These are phyloP conservation scores for Medicago lupulina DNA, from an alignment of 306 rosid species.

Conservation along the genomic window DNA sequence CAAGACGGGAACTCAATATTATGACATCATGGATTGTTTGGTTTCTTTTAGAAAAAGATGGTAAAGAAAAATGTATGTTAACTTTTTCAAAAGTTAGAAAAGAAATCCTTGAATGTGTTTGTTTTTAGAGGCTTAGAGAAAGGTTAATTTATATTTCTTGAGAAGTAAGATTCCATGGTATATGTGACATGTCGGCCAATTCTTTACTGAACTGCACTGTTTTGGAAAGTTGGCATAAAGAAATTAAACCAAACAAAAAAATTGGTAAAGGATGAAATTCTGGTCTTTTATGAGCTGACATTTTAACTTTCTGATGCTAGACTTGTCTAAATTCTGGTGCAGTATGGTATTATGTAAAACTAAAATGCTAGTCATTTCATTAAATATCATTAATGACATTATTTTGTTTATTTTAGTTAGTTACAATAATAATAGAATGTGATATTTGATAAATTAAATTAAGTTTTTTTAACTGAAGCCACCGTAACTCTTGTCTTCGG, in stretches of 20 bases:
- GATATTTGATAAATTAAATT: too few relatives aligned
- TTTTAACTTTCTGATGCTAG: too few relatives aligned
- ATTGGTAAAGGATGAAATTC: not conserved
- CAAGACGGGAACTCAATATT: too few relatives aligned
- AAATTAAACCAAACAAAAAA: slow-evolving; percentile 22
- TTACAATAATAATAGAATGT: too few relatives aligned
- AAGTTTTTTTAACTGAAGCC: too few relatives aligned
- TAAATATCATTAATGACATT: too few relatives aligned
- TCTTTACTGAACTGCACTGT: not conserved
- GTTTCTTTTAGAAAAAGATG: slow-evolving; percentile 39
- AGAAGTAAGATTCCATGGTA: not conserved
- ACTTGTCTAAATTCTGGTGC: too few relatives aligned
- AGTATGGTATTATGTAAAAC: too few relatives aligned
- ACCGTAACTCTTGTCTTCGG: too few relatives aligned
- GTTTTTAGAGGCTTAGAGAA: slow-evolving; percentile 15
- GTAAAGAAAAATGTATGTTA: not conserved
- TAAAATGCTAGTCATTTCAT: too few relatives aligned
- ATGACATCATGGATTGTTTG: slow-evolving; percentile 35
- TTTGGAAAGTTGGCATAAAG: not conserved
- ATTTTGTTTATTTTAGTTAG: too few relatives aligned
- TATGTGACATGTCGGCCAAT: not conserved
- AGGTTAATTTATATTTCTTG: not conserved
- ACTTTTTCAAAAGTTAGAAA: too few relatives aligned
- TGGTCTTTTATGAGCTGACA: slow-evolving; percentile 55
- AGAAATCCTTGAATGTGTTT: not conserved